Evolutionary conservation across 495 filamentous ascomycete genomes (phyloP).

Genomic region (Trichoderma gamsii): DNA sequence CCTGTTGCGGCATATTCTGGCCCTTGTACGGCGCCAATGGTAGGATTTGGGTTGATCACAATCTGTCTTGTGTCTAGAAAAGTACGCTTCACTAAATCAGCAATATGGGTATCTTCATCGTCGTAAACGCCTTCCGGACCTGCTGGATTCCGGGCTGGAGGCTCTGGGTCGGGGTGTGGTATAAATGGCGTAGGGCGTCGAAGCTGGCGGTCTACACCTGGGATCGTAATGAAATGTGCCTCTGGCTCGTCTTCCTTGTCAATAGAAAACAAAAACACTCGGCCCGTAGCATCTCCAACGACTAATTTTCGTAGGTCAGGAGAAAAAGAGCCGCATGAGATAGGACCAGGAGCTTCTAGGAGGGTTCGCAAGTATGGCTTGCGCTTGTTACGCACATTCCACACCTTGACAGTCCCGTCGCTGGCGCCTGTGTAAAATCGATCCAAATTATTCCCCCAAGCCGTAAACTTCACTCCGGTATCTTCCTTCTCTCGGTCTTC

Average conservation of each 20-base stretch:
- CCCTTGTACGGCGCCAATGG: constrained; percentile 42
- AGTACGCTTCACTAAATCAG: constrained; percentile 19
- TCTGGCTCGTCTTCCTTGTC: constrained; percentile 31
- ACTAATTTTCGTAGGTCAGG: constrained; percentile 64
- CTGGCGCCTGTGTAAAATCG: constrained; percentile 86
- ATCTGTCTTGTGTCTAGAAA: constrained; percentile 32
- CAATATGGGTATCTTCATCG: constrained; percentile 21
- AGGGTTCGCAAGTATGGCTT: constrained; percentile 59
- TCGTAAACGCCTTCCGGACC: constrained; percentile 20
- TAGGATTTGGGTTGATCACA: constrained; percentile 26
- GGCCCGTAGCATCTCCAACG: constrained; percentile 69
- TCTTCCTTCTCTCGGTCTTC: constrained; percentile 62
- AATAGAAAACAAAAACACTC: constrained; percentile 60
- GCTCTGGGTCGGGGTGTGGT: constrained; percentile 37
- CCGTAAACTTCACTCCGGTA: constrained; percentile 70
- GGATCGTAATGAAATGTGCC: constrained; percentile 19
- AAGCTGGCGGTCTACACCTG: constrained; percentile 22
- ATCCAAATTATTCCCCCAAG: constrained; percentile 67
- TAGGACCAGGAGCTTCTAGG: constrained; percentile 41
- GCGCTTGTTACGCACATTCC: constrained; percentile 59
- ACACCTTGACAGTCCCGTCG: constrained; percentile 79
- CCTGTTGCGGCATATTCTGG: constrained; percentile 35
- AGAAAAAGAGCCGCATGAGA: constrained; percentile 66
- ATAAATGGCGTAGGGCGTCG: constrained; percentile 37
- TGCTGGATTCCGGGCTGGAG: constrained; percentile 26